Evolutionary conservation across 495 filamentous ascomycete genomes (phyloP).

Genomic region (Xylaria longipes): DNA sequence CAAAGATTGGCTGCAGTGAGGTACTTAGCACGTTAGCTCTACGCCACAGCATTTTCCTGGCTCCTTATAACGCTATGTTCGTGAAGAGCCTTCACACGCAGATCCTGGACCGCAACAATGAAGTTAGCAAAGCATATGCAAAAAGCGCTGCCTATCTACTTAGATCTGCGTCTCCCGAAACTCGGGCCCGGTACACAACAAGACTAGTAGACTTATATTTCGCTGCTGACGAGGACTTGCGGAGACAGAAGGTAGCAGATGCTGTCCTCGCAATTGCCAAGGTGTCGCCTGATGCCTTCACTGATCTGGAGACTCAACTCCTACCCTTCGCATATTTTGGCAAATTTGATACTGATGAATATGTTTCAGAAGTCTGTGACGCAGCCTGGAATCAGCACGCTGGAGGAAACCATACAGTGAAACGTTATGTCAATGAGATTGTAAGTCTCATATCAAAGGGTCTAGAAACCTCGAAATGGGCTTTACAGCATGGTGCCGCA

Average conservation of each 20-base stretch:
- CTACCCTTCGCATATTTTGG: slow-evolving; percentile 88
- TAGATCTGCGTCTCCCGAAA: slow-evolving; percentile 72
- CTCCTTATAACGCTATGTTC: slow-evolving; percentile 77
- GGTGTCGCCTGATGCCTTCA: slow-evolving; percentile 86
- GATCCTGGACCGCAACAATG: slow-evolving; percentile 87
- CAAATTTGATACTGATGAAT: slow-evolving; percentile 81
- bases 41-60: slow-evolving; percentile 73
- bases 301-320: slow-evolving; percentile 71
- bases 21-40: slow-evolving; percentile 88
- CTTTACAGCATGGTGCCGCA: slow-evolving; percentile 85
- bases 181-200: slow-evolving; percentile 68
- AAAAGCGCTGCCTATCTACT: slow-evolving; percentile 84
- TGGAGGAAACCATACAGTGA: slow-evolving; percentile 79
- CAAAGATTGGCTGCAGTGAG: slow-evolving; percentile 87
- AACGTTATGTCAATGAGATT: slow-evolving; percentile 86
- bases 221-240: slow-evolving; percentile 73
- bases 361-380: slow-evolving; percentile 74
- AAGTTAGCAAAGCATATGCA: slow-evolving; percentile 85
- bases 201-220: slow-evolving; percentile 79
- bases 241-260: slow-evolving; percentile 78
- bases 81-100: slow-evolving; percentile 78
- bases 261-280: slow-evolving; percentile 81
- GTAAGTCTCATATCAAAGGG: slow-evolving; percentile 67
- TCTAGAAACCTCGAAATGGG: slow-evolving; percentile 81
- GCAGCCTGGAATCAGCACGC: slow-evolving; percentile 91